phyloP scores from a whole-genome alignment of 352 stramenopile genomes.

The Phytophthora capsici region DNA sequence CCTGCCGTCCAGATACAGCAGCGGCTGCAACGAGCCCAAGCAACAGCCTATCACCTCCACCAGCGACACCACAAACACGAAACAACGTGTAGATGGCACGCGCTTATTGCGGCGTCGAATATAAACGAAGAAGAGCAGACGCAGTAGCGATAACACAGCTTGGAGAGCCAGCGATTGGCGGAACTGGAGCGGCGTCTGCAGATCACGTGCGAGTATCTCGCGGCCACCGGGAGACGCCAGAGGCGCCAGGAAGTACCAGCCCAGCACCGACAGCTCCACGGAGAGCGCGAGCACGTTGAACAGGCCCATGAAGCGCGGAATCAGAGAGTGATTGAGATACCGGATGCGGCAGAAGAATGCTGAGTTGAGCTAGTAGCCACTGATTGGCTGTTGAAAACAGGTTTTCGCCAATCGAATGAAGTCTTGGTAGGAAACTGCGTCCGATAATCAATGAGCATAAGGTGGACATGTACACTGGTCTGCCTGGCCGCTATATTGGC shows the following conservation, averaged over 20 bases:
- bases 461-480: conserved; percentile 4
- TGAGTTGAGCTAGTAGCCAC: conserved; percentile 21
- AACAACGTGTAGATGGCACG: conserved; percentile 72
- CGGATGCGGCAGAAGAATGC: conserved; percentile 4
- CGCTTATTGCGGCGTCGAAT: conserved; percentile 75
- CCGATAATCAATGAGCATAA: conserved; percentile 1
- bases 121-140: conserved; percentile 70
- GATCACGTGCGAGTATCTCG: conserved; percentile 46
- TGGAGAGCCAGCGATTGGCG: conserved; percentile 75
- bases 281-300: conserved; percentile 70
- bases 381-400: conserved; percentile 22
- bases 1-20: conserved; percentile 66
- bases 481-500: not conserved
- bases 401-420: conserved; percentile 28
- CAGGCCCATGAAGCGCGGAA: conserved; percentile 55
- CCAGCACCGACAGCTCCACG: conserved; percentile 59
- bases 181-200: conserved; percentile 49
- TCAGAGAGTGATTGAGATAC: conserved; percentile 20
- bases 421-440: conserved; percentile 2
- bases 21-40: conserved; percentile 64
- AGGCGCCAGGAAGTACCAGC: conserved; percentile 62
- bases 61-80: conserved; percentile 84
- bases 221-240: conserved; percentile 34
- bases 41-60: conserved; percentile 49
- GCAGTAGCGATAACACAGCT: conserved; percentile 54